These are phyloP conservation scores for Onygena corvina DNA, from an alignment of 2,329 filamentous ascomycete species.

Conservation along the genomic window DNA sequence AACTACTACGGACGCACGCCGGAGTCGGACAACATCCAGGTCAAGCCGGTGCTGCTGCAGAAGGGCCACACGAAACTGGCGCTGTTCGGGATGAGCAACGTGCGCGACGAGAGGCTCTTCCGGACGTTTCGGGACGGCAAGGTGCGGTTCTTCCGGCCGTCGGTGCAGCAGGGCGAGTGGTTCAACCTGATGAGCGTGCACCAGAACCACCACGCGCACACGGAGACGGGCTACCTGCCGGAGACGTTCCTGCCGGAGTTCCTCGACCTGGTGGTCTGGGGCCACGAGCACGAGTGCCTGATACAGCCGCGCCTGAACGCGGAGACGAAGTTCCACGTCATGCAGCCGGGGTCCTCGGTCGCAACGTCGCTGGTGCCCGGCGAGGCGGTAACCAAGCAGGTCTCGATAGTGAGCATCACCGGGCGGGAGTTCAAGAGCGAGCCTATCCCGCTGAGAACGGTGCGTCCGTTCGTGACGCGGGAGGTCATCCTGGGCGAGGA, in stretches of 20 bases:
- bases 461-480: conserved; percentile 78
- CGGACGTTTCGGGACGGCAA: conserved; percentile 85
- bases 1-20: conserved; percentile 93
- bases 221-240: conserved; percentile 82
- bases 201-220: conserved; percentile 90
- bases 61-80: conserved; percentile 89
- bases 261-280: conserved; percentile 87
- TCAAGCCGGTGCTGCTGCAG: conserved; percentile 84
- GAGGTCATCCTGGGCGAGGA: conserved; percentile 71
- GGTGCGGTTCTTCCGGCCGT: conserved; percentile 84
- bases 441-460: conserved; percentile 70
- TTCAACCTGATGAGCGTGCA: conserved; percentile 94
- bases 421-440: conserved; percentile 71
- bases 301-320: conserved; percentile 75
- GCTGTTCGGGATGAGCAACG: conserved; percentile 87
- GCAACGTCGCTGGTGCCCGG: conserved; percentile 84
- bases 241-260: conserved; percentile 88
- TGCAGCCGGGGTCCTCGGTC: conserved; percentile 93
- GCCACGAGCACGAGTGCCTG: conserved; percentile 91
- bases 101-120: conserved; percentile 87
- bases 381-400: conserved; percentile 82
- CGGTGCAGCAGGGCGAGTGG: conserved; percentile 72
- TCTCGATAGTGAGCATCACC: conserved; percentile 71
- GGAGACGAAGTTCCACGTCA: conserved; percentile 85
- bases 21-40: conserved; percentile 82